phyloP scores from a whole-genome alignment of 441 rosid genomes.

The Populus hybrid region DNA sequence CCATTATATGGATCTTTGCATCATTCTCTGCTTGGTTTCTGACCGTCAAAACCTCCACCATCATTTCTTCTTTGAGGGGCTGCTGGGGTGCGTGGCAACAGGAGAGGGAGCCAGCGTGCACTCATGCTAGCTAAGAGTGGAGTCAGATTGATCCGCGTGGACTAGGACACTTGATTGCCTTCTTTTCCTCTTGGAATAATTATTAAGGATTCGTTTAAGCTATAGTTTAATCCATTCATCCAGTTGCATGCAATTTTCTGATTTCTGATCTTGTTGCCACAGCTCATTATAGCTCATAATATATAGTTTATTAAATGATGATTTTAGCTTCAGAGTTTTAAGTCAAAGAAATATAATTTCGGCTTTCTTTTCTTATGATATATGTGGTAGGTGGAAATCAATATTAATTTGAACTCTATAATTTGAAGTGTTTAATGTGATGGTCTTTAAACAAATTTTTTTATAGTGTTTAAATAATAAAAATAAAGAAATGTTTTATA shows the following conservation, averaged over 20 bases:
- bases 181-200: neutral
- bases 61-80: conserved; percentile 7
- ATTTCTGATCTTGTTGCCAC: neutral
- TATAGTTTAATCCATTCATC: neutral
- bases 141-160: conserved; percentile 12
- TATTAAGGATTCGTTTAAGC: neutral
- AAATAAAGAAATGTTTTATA: no score
- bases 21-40: neutral
- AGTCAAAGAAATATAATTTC: no score
- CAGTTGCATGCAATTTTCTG: neutral
- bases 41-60: neutral
- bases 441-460: neutral
- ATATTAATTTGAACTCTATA: neutral
- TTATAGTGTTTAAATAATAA: no score
- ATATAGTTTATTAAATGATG: neutral
- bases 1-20: conserved; percentile 3
- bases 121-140: neutral
- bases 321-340: no score
- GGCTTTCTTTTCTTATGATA: no score
- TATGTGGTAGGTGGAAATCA: neutral
- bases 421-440: neutral
- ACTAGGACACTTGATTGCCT: conserved; percentile 4
- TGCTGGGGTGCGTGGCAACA: conserved; percentile 21
- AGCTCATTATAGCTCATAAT: neutral
- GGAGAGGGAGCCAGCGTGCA: conserved; percentile 22